A percentile compares a stretch with the other conserved stretches of the same genome.
Conservation (phyloP, 2,329 filamentous ascomycete species). For the Pseudogymnoascus sp. region DNA sequence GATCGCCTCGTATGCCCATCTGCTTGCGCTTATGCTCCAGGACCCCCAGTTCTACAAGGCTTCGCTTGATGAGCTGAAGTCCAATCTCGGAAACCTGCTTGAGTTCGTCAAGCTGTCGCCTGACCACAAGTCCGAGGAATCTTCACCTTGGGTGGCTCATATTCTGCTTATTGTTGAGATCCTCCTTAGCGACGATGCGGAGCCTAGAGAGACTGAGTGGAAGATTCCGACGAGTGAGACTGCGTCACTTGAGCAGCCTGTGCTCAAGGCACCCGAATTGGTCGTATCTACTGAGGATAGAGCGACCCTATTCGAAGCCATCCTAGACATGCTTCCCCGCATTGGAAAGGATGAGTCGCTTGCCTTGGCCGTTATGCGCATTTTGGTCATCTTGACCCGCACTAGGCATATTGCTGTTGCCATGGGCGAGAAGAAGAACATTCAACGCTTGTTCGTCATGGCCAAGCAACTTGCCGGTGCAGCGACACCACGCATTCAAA, state of each 20-base stretch:
- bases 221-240: constrained; percentile 47
- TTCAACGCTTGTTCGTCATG: constrained; percentile 90
- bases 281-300: constrained; percentile 62
- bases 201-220: constrained; percentile 71
- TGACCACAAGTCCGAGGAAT: constrained; percentile 63
- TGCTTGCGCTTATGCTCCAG: constrained; percentile 81
- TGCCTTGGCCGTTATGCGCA: constrained; percentile 73
- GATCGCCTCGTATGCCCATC: constrained; percentile 84
- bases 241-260: constrained; percentile 44
- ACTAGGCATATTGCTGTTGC: constrained; percentile 65
- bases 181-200: constrained; percentile 80
- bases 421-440: constrained; percentile 79
- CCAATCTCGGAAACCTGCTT: constrained; percentile 69
- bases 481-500: constrained; percentile 67
- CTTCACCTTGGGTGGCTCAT: constrained; percentile 89
- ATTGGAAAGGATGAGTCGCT: constrained; percentile 83
- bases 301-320: constrained; percentile 61
- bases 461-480: constrained; percentile 81
- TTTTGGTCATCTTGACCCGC: constrained; percentile 83
- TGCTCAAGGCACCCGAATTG: constrained; percentile 53
- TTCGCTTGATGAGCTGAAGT: constrained; percentile 66
- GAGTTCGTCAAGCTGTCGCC: constrained; percentile 68
- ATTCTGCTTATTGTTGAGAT: constrained; percentile 86
- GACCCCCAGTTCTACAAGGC: constrained; percentile 73
- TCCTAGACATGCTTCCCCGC: constrained; percentile 78